Conservation (phyloP, 1,284 basidiomycete genomes). For the Bondarzewia mesenterica region DNA sequence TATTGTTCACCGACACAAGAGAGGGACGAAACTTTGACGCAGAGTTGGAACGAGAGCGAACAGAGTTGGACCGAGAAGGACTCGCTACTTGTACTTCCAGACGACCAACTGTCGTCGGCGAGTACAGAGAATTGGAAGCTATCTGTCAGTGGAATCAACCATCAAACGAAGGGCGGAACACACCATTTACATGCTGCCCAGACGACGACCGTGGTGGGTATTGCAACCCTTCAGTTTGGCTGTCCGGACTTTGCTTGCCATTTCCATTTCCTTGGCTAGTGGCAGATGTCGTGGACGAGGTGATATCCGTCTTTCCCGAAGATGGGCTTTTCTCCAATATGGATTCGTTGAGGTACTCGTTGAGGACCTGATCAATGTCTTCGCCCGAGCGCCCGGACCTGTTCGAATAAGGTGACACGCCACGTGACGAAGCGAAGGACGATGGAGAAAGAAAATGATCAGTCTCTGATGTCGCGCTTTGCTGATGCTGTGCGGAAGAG, state of each 20-base stretch:
- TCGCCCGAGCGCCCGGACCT: constrained; percentile 5
- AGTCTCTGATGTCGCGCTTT: not conserved
- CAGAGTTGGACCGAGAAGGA: constrained; percentile 6
- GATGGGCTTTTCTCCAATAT: not conserved
- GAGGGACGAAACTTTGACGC: constrained; percentile 5
- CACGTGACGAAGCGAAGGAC: not conserved
- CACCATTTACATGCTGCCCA: not conserved
- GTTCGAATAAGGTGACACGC: constrained; percentile 2
- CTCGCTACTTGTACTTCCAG: not conserved
- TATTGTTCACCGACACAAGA: constrained; percentile 6
- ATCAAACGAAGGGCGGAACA: constrained; percentile 4
- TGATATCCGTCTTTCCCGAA: not conserved
- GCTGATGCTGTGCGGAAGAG: constrained; percentile 1
- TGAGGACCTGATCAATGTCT: constrained; percentile 9
- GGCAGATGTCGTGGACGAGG: not conserved
- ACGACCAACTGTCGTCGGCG: not conserved
- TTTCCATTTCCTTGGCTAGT: not conserved
- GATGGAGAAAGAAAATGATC: constrained; percentile 5
- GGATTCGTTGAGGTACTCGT: constrained; percentile 2
- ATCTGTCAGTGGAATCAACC: not conserved
- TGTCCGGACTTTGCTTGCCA: not conserved
- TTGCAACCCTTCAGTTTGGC: not conserved
- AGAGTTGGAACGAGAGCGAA: constrained; percentile 6
- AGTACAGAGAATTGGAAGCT: not conserved
- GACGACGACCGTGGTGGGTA: not conserved